Base-by-base conservation (phyloP, 2,329 filamentous ascomycete species). In the Zymoseptoria tritici region DNA sequence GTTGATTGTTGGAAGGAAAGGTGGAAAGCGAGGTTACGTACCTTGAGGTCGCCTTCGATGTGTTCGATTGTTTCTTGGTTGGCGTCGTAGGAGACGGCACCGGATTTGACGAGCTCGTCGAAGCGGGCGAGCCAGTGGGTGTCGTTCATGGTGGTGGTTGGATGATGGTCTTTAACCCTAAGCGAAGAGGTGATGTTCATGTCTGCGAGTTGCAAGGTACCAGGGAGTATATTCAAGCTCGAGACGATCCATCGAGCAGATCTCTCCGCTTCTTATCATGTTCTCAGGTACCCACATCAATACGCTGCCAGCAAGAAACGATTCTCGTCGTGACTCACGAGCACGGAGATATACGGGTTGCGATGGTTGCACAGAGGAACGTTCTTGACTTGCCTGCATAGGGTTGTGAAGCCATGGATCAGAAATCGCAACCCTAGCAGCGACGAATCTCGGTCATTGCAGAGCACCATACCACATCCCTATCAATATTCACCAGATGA, bases 21-120 rank as follows among this genome's bases (percentile, higher is more conserved):
- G 36, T 13, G 52, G 13, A 26, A 11, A 9, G 16, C 0, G 16
- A 3, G 16, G 36, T 13, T 16, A 13, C 4, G 55, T 50, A 50
- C 29, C 24, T 49, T 46, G 31, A 54, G 52, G 21, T 29, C 52
- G 26, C 16, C 16, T 31, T 54, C 52, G 19, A 24, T 9, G 26
- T 54, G 29, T 54, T 54, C 52, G 19, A 54, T 54, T 9, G 29
- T 56, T 11, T 21, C 7, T 46, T 56, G 55, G 4, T 49, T 22
- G 29, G 24, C 21, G 16, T 56, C 55, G 49, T 50, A 56, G 21
- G 21, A 46, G 4, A 56, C 55, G 36, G 49, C 19, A 11, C 46
- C 46, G 22, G 55, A 56, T 22, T 21, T 6, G 49, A 56, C 55
- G 49, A 56, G 55, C 11, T 16, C 55, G 49, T 56, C 55, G 55